Base-by-base conservation (phyloP, 2,329 filamentous ascomycete species). In the Microdochium bolleyi region DNA sequence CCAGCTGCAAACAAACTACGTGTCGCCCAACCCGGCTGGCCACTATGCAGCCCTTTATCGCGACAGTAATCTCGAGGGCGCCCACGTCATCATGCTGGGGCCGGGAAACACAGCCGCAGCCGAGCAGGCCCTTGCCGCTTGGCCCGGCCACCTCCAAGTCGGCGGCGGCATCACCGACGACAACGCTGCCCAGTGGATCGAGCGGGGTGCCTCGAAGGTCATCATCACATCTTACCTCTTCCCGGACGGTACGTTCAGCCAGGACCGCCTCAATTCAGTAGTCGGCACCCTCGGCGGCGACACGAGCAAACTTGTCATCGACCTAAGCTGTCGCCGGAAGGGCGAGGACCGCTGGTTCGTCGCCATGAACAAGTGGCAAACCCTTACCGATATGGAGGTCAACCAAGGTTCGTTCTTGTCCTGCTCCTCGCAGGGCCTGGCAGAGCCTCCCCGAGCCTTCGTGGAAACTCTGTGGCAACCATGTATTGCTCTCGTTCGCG, bases 281-380 rank as follows among this genome's bases (percentile, higher is more conserved):
- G 77, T 97, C 1, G 68, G 75, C 24, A 81, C 85, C 1, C 78
- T 99, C 4, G 86, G 77, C 24, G 84, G 85, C 51, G 86, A 95
- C 66, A 89, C 78, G 66, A 73, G 76, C 49, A 94, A 89, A 70
- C 82, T 99, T 49, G 92, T 99, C 59, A 92, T 99, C 66, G 94
- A 99, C 66, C 80, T 99, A 24, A 96, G 91, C 70, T 99, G 94
- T 67, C 84, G 94, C 51, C 79, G 85, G 54, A 85, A 84, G 55
- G 87, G 79, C 37, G 73, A 77, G 3, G 76, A 85, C 53, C 85
- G 75, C 38, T 99, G 94, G 94, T 91, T 88, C 63, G 94, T 99
- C n/a, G 92, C 94, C 52, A 99, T 95, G 87, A 89, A 99, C 70
- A 95, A 95, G 69, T 99, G 94, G 94, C 94, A 97, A 76, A 96